These are phyloP conservation scores for Camellia lanceoleosa DNA, from an alignment of 148 eudicot genomes.

Conservation along the genomic window DNA sequence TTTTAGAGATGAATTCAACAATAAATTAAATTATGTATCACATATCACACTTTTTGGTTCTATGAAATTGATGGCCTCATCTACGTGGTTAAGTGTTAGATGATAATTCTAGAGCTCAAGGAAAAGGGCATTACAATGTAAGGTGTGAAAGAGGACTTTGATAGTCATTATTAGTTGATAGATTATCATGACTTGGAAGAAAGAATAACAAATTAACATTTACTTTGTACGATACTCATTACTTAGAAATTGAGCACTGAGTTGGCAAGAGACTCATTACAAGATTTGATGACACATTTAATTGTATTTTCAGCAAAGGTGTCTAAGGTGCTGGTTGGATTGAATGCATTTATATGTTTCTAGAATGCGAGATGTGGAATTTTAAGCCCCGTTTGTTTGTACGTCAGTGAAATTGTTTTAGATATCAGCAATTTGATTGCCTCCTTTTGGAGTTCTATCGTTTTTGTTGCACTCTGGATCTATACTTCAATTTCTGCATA, in stretches of 20 bases:
- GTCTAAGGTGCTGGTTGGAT: neutral
- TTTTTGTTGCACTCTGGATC: neutral
- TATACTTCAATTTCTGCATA: neutral
- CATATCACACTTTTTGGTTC: neutral
- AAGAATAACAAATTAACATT: no score
- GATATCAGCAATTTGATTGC: neutral
- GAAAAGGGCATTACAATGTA: neutral
- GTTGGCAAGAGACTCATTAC: no score
- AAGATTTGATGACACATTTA: neutral
- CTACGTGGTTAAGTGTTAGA: neutral
- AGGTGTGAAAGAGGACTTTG: no score
- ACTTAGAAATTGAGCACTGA: no score
- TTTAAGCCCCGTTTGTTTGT: neutral
- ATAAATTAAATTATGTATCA: neutral
- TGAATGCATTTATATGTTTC: no score
- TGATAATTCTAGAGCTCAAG: neutral
- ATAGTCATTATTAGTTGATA: no score
- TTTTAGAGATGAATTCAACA: no score
- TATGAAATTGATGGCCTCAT: neutral
- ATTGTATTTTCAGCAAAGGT: neutral
- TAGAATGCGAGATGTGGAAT: neutral
- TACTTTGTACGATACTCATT: no score
- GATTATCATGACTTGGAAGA: no score
- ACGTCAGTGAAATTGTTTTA: neutral
- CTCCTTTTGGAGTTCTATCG: neutral